phyloP scores from a whole-genome alignment of 768 basidiomycete species.

The Omphalotus guepiniiformis region DNA sequence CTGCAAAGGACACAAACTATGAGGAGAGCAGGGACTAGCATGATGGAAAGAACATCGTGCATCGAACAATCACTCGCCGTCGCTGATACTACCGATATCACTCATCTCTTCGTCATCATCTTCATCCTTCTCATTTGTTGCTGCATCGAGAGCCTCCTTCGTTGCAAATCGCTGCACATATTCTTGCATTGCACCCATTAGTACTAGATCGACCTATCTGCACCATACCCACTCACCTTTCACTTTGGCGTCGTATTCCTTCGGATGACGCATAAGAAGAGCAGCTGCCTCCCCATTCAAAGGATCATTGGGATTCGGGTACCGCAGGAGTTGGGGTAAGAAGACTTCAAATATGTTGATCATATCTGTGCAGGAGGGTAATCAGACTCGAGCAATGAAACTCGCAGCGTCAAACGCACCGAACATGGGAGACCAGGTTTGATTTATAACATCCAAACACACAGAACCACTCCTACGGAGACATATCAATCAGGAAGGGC shows the following conservation, averaged over 20 bases:
- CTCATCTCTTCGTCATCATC: constrained; percentile 85
- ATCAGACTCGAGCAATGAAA: not conserved
- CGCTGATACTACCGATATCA: constrained; percentile 79
- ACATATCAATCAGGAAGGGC: constrained; percentile 9
- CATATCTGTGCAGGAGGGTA: constrained; percentile 62
- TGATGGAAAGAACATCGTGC: not conserved
- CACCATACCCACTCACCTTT: constrained; percentile 57
- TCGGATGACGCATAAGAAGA: constrained; percentile 94
- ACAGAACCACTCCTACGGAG: constrained; percentile 86
- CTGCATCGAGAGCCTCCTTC: constrained; percentile 82
- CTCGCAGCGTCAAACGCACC: constrained; percentile 47
- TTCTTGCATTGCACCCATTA: constrained; percentile 41
- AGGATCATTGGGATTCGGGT: constrained; percentile 98
- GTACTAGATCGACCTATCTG: not conserved
- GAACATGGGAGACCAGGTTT: constrained; percentile 99
- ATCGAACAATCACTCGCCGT: constrained; percentile 43
- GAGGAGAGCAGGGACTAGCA: not conserved
- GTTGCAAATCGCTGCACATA: constrained; percentile 96
- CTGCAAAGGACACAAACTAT: not conserved
- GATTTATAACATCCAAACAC: constrained; percentile 97
- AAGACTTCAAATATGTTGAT: constrained; percentile 99
- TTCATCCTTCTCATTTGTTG: constrained; percentile 56
- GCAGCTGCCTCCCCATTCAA: constrained; percentile 98
- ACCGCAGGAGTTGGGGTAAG: constrained; percentile 92
- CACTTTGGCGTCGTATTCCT: constrained; percentile 92